Evolutionary conservation across 1,139 yeast genomes (phyloP).

Genomic region (Spathaspora sp.): DNA sequence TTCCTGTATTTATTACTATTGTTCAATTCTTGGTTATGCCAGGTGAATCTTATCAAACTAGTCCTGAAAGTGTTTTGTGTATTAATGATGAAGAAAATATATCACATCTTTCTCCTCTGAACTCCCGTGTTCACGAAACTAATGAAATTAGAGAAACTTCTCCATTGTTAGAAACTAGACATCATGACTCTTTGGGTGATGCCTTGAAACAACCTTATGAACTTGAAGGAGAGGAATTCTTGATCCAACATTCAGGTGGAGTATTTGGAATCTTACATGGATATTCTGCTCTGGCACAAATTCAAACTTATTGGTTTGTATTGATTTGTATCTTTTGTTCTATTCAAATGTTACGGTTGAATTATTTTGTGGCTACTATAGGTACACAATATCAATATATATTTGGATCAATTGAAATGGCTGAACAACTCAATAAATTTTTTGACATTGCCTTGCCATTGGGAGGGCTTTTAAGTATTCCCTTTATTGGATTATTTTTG

Average conservation of each 20-base stretch:
- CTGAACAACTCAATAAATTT: slow-evolving; percentile 32
- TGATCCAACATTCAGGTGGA: slow-evolving; percentile 37
- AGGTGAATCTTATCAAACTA: slow-evolving; percentile 38
- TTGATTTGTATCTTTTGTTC: slow-evolving; percentile 40
- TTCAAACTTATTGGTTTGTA: slow-evolving; percentile 44
- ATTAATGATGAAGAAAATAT: slow-evolving; percentile 21
- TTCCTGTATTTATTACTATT: slow-evolving; percentile 39
- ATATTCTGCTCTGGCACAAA: slow-evolving; percentile 38
- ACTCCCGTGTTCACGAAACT: background rate
- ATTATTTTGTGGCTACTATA: slow-evolving; percentile 48
- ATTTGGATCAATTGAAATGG: slow-evolving; percentile 27
- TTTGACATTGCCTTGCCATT: slow-evolving; percentile 48
- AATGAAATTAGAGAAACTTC: slow-evolving; percentile 4
- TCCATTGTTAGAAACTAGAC: slow-evolving; percentile 15
- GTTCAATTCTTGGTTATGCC: slow-evolving; percentile 46
- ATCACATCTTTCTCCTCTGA: slow-evolving; percentile 4
- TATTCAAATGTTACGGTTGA: slow-evolving; percentile 44
- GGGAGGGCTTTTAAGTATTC: slow-evolving; percentile 44
- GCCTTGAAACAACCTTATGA: slow-evolving; percentile 47
- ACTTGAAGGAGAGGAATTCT: slow-evolving; percentile 37
- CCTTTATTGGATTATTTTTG: slow-evolving; percentile 42
- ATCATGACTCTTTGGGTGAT: slow-evolving; percentile 46
- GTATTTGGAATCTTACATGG: slow-evolving; percentile 47
- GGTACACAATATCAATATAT: slow-evolving; percentile 45
- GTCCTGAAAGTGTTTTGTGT: slow-evolving; percentile 29